Percentiles rank a stretch among this genome's conserved stretches.
phyloP scores from a whole-genome alignment of 2,329 filamentous ascomycete genomes.

The Cryphonectria radicalis region DNA sequence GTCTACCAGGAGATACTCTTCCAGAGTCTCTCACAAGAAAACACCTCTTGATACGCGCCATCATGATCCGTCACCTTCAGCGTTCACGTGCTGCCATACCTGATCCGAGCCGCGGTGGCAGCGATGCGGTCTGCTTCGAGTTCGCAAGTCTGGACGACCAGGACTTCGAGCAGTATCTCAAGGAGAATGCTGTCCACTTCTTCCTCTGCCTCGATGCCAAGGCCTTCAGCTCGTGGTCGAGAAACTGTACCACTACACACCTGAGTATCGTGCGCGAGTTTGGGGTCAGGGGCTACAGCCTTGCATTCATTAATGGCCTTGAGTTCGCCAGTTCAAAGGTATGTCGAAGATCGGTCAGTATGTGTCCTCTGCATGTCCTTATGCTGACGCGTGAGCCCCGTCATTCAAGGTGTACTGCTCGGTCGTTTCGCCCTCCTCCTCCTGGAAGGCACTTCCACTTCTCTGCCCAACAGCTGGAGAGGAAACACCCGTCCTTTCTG shows the following conservation, averaged over 20 bases:
- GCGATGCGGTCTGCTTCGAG: constrained; percentile 38
- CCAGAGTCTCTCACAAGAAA: constrained; percentile 42
- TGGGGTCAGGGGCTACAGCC: constrained; percentile 59
- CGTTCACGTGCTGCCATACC: constrained; percentile 14
- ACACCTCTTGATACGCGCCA: constrained; percentile 64
- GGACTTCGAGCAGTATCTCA: constrained; percentile 60
- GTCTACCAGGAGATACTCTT: constrained; percentile 51
- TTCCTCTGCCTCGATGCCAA: constrained; percentile 69
- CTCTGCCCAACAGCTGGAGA: not conserved
- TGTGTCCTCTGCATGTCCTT: not conserved
- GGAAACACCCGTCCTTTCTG: no score
- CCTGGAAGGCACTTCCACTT: not conserved
- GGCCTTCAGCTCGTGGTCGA: constrained; percentile 29
- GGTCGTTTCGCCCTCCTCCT: constrained; percentile 30
- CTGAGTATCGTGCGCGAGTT: constrained; percentile 60
- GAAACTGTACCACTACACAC: constrained; percentile 25
- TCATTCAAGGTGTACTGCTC: constrained; percentile 13
- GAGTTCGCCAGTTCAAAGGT: constrained; percentile 69
- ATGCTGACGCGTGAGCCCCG: not conserved
- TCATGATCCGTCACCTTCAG: constrained; percentile 67
- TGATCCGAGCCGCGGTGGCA: not conserved
- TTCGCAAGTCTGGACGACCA: constrained; percentile 49
- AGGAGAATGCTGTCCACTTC: constrained; percentile 62
- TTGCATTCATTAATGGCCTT: constrained; percentile 66
- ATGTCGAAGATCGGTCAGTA: constrained; percentile 10